phyloP scores from a whole-genome alignment of 2,329 filamentous ascomycete species.

The Diplodia corticola region DNA sequence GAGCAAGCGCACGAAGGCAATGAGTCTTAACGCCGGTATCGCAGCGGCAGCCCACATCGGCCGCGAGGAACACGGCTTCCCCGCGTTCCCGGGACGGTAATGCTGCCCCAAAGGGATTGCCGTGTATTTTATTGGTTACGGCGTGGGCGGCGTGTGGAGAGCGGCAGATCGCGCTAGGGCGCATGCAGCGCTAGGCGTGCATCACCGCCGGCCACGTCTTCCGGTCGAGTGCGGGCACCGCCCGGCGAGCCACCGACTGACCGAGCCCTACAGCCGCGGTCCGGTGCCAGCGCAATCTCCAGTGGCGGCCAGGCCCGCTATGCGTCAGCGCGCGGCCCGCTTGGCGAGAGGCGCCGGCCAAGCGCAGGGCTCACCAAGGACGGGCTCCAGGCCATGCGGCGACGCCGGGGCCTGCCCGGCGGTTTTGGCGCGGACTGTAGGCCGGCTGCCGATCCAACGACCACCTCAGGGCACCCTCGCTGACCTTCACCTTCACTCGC shows the following conservation, averaged over 20 bases:
- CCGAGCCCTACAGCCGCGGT: background rate
- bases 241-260: no score
- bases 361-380: background rate
- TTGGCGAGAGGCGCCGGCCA: constrained; percentile 7
- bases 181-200: background rate
- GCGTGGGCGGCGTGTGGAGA: background rate
- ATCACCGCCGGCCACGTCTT: constrained; percentile 18
- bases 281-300: constrained; percentile 7
- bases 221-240: background rate
- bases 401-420: constrained; percentile 6
- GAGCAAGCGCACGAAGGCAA: background rate
- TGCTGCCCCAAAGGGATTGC: constrained; percentile 3
- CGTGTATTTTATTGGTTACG: background rate
- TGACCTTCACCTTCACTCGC: constrained; percentile 2
- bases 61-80: background rate
- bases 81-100: constrained; percentile 2
- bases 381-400: constrained; percentile 10
- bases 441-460: constrained; percentile 18
- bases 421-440: constrained; percentile 17
- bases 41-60: constrained; percentile 1
- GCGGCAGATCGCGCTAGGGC: constrained; percentile 11
- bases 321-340: constrained; percentile 18
- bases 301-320: constrained; percentile 12
- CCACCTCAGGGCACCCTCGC: constrained; percentile 20
- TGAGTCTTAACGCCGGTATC: constrained; percentile 8